Percentiles rank a stretch among this genome's conserved stretches.
These are phyloP conservation scores for Zizania palustris DNA, from an alignment of 202 grass and related monocot species.

Conservation along the genomic window DNA sequence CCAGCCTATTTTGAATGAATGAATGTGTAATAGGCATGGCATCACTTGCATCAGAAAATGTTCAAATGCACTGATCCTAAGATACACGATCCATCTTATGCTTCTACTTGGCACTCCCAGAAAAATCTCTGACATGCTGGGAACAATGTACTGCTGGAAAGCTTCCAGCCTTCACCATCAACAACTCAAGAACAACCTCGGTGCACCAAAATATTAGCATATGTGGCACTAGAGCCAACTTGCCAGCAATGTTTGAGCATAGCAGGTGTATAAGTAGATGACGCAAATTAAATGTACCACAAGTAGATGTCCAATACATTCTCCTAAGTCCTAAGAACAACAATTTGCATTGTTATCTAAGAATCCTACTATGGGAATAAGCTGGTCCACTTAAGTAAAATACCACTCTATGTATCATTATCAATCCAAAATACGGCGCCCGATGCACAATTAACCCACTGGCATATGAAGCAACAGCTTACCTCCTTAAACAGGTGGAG, in stretches of 20 bases:
- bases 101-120: not conserved
- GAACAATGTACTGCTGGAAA: slow-evolving; percentile 12
- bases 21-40: not conserved
- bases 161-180: slow-evolving; percentile 1
- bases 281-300: not conserved
- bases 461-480: slow-evolving; percentile 33
- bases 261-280: not conserved
- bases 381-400: not conserved
- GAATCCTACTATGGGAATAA: not conserved
- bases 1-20: not conserved
- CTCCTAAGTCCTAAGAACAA: not conserved
- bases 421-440: slow-evolving; percentile 13
- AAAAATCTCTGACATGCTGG: not conserved
- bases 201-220: not conserved
- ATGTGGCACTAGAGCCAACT: slow-evolving; percentile 10
- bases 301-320: slow-evolving; percentile 6
- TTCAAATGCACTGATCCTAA: slow-evolving; percentile 10
- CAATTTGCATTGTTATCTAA: not conserved
- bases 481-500: slow-evolving; percentile 85
- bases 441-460: not conserved
- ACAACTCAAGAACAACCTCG: slow-evolving; percentile 36
- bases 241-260: no score
- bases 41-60: slow-evolving; percentile 17
- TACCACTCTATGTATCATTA: slow-evolving; percentile 6
- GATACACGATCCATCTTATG: slow-evolving; percentile 17